These are phyloP conservation scores for Penicillium sp. DNA, from an alignment of 2,329 filamentous ascomycete genomes.

Conservation along the genomic window DNA sequence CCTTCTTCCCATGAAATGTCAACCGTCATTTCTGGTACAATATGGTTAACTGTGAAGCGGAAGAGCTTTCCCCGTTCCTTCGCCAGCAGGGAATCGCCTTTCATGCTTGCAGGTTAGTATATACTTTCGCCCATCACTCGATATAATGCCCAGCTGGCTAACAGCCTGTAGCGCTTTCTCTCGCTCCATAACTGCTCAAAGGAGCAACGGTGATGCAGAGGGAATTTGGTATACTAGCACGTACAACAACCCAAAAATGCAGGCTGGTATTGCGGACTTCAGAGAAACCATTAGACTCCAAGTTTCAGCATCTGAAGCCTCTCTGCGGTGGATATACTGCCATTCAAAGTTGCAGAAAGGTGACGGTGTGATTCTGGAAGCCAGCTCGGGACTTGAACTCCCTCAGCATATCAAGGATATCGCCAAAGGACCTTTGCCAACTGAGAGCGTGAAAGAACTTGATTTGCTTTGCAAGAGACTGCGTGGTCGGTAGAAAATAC, in stretches of 20 bases:
- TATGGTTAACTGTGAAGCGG: rapidly evolving
- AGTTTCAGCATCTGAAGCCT: not conserved
- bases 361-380: slow-evolving; percentile 39
- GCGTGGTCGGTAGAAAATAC: not conserved
- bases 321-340: slow-evolving; percentile 38
- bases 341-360: slow-evolving; percentile 30
- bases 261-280: not conserved
- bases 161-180: too few species aligned
- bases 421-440: slow-evolving; percentile 35
- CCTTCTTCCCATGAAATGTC: not conserved
- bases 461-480: slow-evolving; percentile 5
- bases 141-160: too few species aligned
- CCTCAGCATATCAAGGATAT: slow-evolving; percentile 31
- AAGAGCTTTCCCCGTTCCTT: too few species aligned
- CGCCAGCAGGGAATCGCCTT: too few species aligned
- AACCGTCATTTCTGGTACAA: not conserved
- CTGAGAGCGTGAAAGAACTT: slow-evolving; percentile 16
- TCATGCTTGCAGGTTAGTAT: too few species aligned
- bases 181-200: too few species aligned
- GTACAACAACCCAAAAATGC: not conserved
- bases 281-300: not conserved
- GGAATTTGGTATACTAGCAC: too few species aligned
- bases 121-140: too few species aligned
- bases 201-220: too few species aligned
- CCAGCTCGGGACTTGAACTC: slow-evolving; percentile 35